A percentile compares a stretch with the other conserved stretches of the same genome.
These are phyloP conservation scores for Pseudogymnoascus sp. DNA, from an alignment of 2,329 filamentous ascomycete species.

Conservation along the genomic window DNA sequence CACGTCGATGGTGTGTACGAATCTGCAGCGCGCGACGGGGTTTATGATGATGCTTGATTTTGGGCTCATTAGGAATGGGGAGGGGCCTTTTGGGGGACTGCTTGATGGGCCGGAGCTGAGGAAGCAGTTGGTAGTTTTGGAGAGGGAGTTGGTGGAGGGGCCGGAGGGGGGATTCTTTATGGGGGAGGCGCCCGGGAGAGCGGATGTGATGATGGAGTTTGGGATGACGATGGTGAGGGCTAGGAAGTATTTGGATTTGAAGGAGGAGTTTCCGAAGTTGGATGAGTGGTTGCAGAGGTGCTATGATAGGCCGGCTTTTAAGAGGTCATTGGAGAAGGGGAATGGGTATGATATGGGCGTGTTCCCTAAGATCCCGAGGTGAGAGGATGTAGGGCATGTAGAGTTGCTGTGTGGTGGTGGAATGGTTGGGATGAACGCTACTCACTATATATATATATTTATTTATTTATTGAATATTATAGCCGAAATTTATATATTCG, in stretches of 20 bases:
- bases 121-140: constrained; percentile 20
- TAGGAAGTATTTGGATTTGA: constrained; percentile 26
- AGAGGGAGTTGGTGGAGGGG: constrained; percentile 21
- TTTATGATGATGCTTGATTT: constrained; percentile 25
- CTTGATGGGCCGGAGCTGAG: constrained; percentile 18
- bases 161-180: constrained; percentile 23
- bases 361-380: constrained; percentile 12
- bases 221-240: constrained; percentile 28
- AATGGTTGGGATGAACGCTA: neutral
- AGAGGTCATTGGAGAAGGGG: constrained; percentile 27
- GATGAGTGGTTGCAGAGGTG: constrained; percentile 28
- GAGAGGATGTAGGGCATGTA: neutral
- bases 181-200: constrained; percentile 27
- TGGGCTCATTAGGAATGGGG: constrained; percentile 15
- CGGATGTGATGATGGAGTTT: constrained; percentile 31
- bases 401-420: neutral
- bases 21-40: constrained; percentile 19
- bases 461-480: neutral
- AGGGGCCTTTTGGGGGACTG: constrained; percentile 17
- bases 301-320: constrained; percentile 26
- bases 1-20: constrained; percentile 24
- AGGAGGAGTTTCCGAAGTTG: constrained; percentile 29
- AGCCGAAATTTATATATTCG: neutral
- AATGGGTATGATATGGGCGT: constrained; percentile 27
- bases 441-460: neutral